Evolutionary conservation across 2,329 filamentous ascomycete genomes (phyloP).

Genomic region (Talaromyces funiculosus): DNA sequence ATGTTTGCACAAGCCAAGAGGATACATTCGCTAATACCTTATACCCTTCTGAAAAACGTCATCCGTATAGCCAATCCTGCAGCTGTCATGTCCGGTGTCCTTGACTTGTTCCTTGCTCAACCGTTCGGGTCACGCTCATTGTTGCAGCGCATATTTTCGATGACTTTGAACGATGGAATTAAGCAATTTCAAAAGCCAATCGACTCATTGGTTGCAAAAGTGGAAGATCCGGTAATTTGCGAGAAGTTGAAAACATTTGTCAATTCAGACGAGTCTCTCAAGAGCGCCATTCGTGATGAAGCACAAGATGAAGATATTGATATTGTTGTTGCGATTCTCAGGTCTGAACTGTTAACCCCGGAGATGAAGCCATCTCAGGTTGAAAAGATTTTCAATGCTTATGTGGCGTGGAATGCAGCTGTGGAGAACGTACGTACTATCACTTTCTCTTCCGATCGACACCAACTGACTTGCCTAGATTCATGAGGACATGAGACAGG

Average conservation of each 20-base stretch:
- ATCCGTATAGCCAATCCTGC: slow-evolving; percentile 95
- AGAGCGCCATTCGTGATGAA: slow-evolving; percentile 67
- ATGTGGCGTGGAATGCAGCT: slow-evolving; percentile 91
- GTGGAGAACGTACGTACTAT: slow-evolving; percentile 69
- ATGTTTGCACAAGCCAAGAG: slow-evolving; percentile 89
- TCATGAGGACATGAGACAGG: slow-evolving; percentile 81
- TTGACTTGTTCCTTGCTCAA: slow-evolving; percentile 93
- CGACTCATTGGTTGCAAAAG: slow-evolving; percentile 67
- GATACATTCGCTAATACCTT: slow-evolving; percentile 92
- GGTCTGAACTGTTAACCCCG: slow-evolving; percentile 70
- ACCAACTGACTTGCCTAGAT: slow-evolving; percentile 36
- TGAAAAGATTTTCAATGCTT: slow-evolving; percentile 83
- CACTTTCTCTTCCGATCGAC: slow-evolving; percentile 10
- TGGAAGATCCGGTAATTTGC: slow-evolving; percentile 73
- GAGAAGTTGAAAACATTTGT: slow-evolving; percentile 77
- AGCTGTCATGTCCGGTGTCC: slow-evolving; percentile 89
- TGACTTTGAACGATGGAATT: slow-evolving; percentile 88
- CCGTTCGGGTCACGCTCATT: slow-evolving; percentile 86
- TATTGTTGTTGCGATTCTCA: slow-evolving; percentile 75
- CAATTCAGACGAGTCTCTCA: slow-evolving; percentile 67
- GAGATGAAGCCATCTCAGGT: slow-evolving; percentile 69
- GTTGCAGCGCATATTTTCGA: slow-evolving; percentile 88
- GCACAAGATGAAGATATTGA: slow-evolving; percentile 71
- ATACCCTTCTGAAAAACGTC: slow-evolving; percentile 89
- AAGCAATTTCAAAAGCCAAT: slow-evolving; percentile 80